Evolutionary conservation across 208 protist species (phyloP).

Genomic region (Trypanosoma brucei): DNA sequence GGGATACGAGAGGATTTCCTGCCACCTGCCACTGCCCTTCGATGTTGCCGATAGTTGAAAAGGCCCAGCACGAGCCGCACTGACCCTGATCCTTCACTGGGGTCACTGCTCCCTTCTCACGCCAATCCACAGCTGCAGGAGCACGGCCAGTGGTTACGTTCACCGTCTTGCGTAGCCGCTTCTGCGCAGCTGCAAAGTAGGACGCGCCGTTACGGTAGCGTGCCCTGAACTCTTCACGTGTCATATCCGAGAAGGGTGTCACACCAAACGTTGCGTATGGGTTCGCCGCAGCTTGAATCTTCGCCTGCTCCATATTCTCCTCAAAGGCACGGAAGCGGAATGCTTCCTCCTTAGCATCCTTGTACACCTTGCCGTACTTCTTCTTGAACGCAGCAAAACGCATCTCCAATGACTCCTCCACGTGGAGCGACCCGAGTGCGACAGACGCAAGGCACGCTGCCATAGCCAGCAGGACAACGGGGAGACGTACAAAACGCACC

Average conservation of each 20-base stretch:
- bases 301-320: conserved; percentile 45
- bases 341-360: conserved; percentile 38
- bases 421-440: conserved; percentile 10
- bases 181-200: conserved; percentile 27
- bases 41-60: conserved; percentile 78
- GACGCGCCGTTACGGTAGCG: conserved; percentile 35
- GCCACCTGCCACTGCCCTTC: conserved; percentile 58
- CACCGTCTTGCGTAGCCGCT: conserved; percentile 3
- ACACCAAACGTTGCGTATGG: conserved; percentile 50
- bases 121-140: conserved; percentile 71
- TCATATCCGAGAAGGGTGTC: conserved; percentile 62
- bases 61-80: conserved; percentile 96
- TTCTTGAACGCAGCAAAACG: conserved; percentile 72
- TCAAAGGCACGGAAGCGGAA: conserved; percentile 49
- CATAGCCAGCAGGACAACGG: conserved; percentile 5
- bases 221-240: conserved; percentile 39
- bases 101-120: conserved; percentile 78
- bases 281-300: conserved; percentile 29
- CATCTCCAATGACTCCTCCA: conserved; percentile 10
- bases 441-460: conserved; percentile 9
- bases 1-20: conserved; percentile 42
- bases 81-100: conserved; percentile 91
- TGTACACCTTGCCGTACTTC: conserved; percentile 62
- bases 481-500: neutral
- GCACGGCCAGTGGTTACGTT: conserved; percentile 2